These are phyloP conservation scores for Teratosphaeria nubilosa DNA, from an alignment of 2,329 filamentous ascomycete species.

Conservation along the genomic window DNA sequence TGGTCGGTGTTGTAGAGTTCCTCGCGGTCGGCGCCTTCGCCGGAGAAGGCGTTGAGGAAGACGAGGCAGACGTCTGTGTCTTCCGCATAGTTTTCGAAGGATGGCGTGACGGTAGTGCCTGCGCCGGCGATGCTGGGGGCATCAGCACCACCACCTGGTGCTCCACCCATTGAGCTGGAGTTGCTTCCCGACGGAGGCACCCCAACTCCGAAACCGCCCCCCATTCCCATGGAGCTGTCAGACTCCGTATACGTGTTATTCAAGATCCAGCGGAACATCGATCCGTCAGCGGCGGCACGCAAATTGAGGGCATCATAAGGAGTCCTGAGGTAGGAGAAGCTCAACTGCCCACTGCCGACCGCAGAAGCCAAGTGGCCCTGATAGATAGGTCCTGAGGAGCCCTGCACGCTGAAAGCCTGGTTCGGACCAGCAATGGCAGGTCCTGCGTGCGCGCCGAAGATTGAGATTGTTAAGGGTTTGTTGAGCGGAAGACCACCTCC, in stretches of 20 bases:
- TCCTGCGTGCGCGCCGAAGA: conserved; percentile 6
- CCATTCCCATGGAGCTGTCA: background rate
- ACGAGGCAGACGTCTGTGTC: background rate
- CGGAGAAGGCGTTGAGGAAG: background rate
- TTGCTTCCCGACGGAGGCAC: background rate
- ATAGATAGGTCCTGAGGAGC: conserved; percentile 7
- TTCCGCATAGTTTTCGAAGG: background rate
- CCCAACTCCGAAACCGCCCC: background rate
- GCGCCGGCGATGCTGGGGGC: background rate
- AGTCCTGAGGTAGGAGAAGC: background rate
- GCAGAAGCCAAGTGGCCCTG: conserved; percentile 5
- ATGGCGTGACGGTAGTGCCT: background rate
- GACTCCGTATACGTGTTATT: background rate
- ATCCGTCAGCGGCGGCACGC: background rate
- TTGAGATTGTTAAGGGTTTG: background rate
- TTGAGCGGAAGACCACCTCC: conserved; percentile 3
- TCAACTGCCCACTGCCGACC: background rate
- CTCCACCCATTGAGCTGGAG: background rate
- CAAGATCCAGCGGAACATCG: background rate
- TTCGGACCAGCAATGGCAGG: conserved; percentile 6
- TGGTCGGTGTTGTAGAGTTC: background rate
- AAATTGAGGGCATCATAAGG: background rate
- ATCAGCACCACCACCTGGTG: background rate
- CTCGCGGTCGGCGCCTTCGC: background rate
- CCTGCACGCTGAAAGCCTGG: conserved; percentile 7